Conservation (phyloP, 2,329 filamentous ascomycete genomes). For the Aspergillus sojae region DNA sequence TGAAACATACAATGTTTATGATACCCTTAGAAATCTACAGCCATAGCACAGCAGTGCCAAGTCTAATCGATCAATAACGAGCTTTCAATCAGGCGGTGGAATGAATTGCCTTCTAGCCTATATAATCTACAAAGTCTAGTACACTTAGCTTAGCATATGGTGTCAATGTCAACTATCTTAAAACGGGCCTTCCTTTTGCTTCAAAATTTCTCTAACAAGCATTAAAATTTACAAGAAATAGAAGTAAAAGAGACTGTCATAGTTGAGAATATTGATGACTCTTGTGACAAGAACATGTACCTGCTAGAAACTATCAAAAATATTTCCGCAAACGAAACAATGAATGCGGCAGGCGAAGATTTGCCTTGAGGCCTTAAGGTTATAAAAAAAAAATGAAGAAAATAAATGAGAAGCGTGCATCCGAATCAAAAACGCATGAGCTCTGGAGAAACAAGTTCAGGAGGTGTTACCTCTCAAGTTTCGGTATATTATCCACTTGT, state of each 20-base stretch:
- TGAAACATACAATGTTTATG: background rate
- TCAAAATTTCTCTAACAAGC: background rate
- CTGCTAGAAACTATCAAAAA: background rate
- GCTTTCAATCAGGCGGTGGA: background rate
- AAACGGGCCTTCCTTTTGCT: too few species aligned
- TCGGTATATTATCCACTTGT: background rate
- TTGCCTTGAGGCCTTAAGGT: background rate
- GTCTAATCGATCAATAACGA: background rate
- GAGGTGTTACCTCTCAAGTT: background rate
- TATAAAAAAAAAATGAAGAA: background rate
- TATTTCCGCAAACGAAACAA: background rate
- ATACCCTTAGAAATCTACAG: background rate
- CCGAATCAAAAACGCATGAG: background rate
- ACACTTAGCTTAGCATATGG: background rate
- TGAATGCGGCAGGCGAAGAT: background rate
- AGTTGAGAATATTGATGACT: background rate
- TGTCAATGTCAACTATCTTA: background rate
- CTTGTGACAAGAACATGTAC: background rate
- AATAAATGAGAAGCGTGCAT: background rate
- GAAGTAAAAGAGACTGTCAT: background rate
- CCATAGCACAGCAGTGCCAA: background rate
- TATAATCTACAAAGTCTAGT: background rate
- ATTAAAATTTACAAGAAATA: background rate
- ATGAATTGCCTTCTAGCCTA: background rate
- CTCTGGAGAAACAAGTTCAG: background rate